Percentiles rank a stretch among this genome's conserved stretches.
phyloP scores from a whole-genome alignment of 768 basidiomycete genomes.

The Auriscalpium microsporum region DNA sequence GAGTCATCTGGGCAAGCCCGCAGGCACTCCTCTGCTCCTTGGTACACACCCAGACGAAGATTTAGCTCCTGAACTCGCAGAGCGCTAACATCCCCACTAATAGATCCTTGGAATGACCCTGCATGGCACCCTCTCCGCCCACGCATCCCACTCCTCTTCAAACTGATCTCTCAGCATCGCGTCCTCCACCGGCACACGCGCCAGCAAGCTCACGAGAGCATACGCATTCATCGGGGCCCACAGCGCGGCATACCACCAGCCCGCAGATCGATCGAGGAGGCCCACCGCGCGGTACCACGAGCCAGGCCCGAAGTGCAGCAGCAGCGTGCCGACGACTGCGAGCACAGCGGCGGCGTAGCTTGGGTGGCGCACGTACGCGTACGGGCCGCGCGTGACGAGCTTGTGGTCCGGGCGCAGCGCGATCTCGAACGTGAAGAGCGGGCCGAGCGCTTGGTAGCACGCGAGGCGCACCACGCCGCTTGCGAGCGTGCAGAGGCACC shows the following conservation, averaged over 20 bases:
- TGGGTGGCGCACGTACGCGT: conserved; percentile 18
- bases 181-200: conserved; percentile 7
- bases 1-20: too few species aligned
- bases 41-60: too few species aligned
- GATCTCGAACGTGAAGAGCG: conserved; percentile 16
- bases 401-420: conserved; percentile 12
- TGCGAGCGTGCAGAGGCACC: conserved; percentile 1
- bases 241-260: conserved; percentile 2
- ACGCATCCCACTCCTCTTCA: conserved; percentile 10
- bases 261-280: neutral
- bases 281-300: conserved; percentile 11
- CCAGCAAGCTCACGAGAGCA: conserved; percentile 9
- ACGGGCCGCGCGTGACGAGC: conserved; percentile 19
- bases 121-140: conserved; percentile 11
- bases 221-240: conserved; percentile 9
- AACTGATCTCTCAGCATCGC: conserved; percentile 7
- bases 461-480: conserved; percentile 6
- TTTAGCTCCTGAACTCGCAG: too few species aligned
- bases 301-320: conserved; percentile 12
- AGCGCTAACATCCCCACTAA: neutral
- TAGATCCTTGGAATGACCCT: conserved; percentile 11
- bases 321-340: conserved; percentile 9
- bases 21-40: too few species aligned
- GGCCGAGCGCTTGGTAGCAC: conserved; percentile 12
- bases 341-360: conserved; percentile 14